A percentile compares a stretch with the other conserved stretches of the same genome.
phyloP scores from a whole-genome alignment of 2,329 filamentous ascomycete species.

The Ophiostoma tasmaniense region DNA sequence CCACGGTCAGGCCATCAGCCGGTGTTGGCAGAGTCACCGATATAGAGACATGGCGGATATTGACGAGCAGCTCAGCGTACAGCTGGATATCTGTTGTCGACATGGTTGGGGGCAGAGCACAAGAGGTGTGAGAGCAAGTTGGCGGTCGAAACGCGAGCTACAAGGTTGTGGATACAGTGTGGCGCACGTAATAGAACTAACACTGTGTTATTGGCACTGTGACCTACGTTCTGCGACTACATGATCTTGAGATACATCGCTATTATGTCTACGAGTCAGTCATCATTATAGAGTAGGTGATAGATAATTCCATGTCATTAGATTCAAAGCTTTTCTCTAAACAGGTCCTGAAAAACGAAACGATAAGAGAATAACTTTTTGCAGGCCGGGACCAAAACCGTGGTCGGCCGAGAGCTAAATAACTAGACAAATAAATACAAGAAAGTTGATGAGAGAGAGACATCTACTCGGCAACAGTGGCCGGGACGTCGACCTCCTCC shows the following conservation, averaged over 20 bases:
- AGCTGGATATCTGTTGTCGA: constrained; percentile 27
- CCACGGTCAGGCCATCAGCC: constrained; percentile 35
- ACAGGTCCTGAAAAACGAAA: constrained; percentile 2
- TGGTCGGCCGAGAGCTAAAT: neutral
- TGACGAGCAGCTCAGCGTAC: constrained; percentile 57
- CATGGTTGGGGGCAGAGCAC: neutral
- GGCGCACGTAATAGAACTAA: neutral
- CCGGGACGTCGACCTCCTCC: constrained; percentile 33
- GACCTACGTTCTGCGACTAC: neutral
- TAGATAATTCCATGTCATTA: neutral
- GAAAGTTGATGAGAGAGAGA: too few relatives aligned
- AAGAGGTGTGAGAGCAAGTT: neutral
- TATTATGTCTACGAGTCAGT: neutral
- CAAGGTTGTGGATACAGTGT: neutral
- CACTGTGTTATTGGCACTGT: neutral
- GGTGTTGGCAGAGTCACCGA: constrained; percentile 42
- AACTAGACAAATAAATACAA: neutral
- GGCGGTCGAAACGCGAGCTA: neutral
- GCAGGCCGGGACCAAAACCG: neutral
- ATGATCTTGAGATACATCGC: neutral
- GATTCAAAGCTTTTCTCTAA: neutral
- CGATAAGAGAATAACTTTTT: constrained; percentile 9
- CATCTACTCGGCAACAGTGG: constrained; percentile 22
- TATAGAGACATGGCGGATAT: constrained; percentile 56
- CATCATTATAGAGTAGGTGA: neutral